Evolutionary conservation across 116 monocot genomes (phyloP), one percentile per base, ranked within the genome.

Genomic region (Trichopus zeylanicus): DNA sequence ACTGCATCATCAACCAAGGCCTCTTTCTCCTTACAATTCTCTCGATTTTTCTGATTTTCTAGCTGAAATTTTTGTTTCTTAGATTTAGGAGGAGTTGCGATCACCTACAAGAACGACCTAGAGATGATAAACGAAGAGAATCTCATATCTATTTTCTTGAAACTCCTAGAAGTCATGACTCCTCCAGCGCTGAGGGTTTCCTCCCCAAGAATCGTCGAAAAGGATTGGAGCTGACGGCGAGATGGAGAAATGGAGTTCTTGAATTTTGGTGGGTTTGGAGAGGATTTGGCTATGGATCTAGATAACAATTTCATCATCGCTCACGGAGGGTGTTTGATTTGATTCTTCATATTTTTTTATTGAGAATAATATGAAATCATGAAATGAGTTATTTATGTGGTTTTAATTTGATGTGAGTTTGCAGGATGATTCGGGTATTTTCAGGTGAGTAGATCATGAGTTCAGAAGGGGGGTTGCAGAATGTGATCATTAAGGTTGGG

Each of bases 1-100:
- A 90, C 5, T 95, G 95, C 79, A 95, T 95, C 69, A 90, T 95
- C 15, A 95, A 95, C 51, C 90, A 90, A 35, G 95, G 94, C 27
- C 6, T 48, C 42, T 60, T 46, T 31, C 12, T 38, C 55, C n/a
- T 46, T 29, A 22, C 46, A 29, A 32, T 67, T 25, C 8, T n/a
- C n/a, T n/a, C 18, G 42, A 42, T 42, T 42, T n/a, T 42, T 42
- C 18, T 42, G 42, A 13, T 9, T 42, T 42, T 42, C 12, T 42
- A n/a, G 42, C 42, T 18, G 42, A 3, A n/a, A 16, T 42, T 33
- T 6, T 48, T 20, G 34, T 48, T 10, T 52, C 4, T 42, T 58
- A 13, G 61, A 26, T 59, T 58, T 57, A 95, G 95, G 97, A 34
- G 91, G 97, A 33, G 87, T 91, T 22, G 91, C 97, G 8, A 91